phyloP scores from a whole-genome alignment of 2,329 filamentous ascomycete genomes.

The Talaromyces albobiverticillius region DNA sequence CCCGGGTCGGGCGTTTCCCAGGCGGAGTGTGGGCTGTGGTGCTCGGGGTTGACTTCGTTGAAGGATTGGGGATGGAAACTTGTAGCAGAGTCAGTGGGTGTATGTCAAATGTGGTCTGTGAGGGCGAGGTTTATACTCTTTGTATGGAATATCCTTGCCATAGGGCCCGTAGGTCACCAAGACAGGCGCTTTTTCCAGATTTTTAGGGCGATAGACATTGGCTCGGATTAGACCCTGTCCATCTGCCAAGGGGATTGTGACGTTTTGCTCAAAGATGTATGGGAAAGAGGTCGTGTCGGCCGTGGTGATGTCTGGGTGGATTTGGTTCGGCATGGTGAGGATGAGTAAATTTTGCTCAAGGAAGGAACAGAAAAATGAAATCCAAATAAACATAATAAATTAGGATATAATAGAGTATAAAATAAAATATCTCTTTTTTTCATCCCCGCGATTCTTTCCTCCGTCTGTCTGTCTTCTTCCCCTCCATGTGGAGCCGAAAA shows the following conservation, averaged over 20 bases:
- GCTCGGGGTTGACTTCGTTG: conserved; percentile 53
- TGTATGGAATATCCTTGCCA: conserved; percentile 56
- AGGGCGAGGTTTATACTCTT: conserved; percentile 28
- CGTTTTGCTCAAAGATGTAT: conserved; percentile 1
- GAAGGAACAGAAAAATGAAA: too few relatives aligned
- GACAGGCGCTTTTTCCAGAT: background rate
- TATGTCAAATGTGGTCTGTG: too few relatives aligned
- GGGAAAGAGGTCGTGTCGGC: background rate
- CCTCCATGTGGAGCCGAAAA: too few relatives aligned
- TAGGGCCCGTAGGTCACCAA: background rate
- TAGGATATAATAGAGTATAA: too few relatives aligned
- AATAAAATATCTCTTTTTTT: too few relatives aligned
- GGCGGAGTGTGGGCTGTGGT: conserved; percentile 53
- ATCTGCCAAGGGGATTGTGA: background rate
- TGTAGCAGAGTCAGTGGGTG: conserved; percentile 16
- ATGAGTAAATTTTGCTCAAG: too few relatives aligned
- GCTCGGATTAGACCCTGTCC: background rate
- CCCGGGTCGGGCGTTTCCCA: conserved; percentile 60
- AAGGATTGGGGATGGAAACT: conserved; percentile 54
- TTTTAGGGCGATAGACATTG: background rate
- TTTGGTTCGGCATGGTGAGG: too few relatives aligned
- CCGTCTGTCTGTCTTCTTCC: too few relatives aligned
- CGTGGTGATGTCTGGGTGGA: too few relatives aligned
- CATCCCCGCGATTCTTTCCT: too few relatives aligned
- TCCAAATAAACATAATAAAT: too few relatives aligned